phyloP scores from a whole-genome alignment of 306 rosid genomes.

The Lathyrus tuberosus region DNA sequence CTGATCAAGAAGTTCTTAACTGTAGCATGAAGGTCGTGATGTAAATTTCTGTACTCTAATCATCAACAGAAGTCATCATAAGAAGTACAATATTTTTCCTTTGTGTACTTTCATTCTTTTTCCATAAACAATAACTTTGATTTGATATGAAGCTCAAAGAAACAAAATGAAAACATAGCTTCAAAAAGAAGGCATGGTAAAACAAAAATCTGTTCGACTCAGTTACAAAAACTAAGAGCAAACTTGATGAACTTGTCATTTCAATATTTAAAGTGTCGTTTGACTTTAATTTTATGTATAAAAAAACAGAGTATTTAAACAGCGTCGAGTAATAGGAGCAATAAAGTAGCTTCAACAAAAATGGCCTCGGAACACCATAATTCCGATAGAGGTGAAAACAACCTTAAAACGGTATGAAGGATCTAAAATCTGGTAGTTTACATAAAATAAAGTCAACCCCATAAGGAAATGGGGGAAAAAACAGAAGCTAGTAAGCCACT shows the following conservation, averaged over 20 bases:
- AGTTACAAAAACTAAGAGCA: too few relatives aligned
- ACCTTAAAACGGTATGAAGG: not conserved
- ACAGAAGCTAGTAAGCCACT: conserved; percentile 32
- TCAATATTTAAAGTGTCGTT: not conserved
- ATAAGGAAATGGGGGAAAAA: conserved; percentile 18
- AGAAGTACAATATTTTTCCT: not conserved
- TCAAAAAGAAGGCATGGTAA: too few relatives aligned
- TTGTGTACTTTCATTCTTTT: not conserved
- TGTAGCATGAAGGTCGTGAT: too few relatives aligned
- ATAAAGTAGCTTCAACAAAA: not conserved
- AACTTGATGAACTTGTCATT: not conserved
- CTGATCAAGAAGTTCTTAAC: too few relatives aligned
- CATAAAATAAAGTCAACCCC: not conserved
- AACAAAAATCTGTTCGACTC: too few relatives aligned
- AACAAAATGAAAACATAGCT: not conserved
- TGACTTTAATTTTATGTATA: not conserved
- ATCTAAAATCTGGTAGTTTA: conserved; percentile 1
- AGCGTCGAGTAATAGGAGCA: not conserved
- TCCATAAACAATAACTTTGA: not conserved
- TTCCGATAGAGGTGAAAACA: not conserved
- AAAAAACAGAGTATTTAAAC: not conserved
- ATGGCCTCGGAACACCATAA: conserved; percentile 5
- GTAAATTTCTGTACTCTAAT: too few relatives aligned
- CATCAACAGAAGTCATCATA: not conserved
- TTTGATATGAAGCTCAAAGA: not conserved